Evolutionary conservation across 768 basidiomycete species (phyloP).

Genomic region (Tricholoma terreum): DNA sequence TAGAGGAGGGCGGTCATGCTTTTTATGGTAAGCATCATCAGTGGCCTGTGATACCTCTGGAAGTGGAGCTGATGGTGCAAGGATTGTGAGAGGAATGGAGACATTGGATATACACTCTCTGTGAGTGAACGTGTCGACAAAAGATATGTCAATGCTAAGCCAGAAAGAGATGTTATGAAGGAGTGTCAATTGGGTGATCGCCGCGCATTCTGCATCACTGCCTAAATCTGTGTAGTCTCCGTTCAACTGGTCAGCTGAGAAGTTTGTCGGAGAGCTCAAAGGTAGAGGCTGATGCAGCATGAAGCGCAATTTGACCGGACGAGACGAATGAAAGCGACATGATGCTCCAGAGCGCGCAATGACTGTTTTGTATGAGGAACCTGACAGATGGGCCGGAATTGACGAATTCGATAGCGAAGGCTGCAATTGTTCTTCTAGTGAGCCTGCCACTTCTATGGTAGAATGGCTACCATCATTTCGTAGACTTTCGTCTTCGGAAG

Average conservation of each 20-base stretch:
- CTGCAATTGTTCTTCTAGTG: conserved; percentile 26
- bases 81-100: conserved; percentile 64
- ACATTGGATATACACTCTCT: conserved; percentile 66
- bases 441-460: conserved; percentile 17
- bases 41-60: conserved; percentile 72
- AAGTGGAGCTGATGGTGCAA: conserved; percentile 75
- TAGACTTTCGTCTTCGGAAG: conserved; percentile 12
- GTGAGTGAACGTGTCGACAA: conserved; percentile 66
- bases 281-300: conserved; percentile 67
- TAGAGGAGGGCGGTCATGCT: conserved; percentile 78
- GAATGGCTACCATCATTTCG: conserved; percentile 25
- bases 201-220: conserved; percentile 62
- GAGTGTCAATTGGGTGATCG: conserved; percentile 78
- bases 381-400: conserved; percentile 35
- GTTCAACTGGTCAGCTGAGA: conserved; percentile 40
- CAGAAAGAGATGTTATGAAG: conserved; percentile 82
- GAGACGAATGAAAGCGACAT: conserved; percentile 81
- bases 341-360: conserved; percentile 88
- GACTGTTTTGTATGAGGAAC: conserved; percentile 47
- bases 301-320: conserved; percentile 74
- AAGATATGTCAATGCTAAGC: conserved; percentile 70
- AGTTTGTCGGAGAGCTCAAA: conserved; percentile 46
- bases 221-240: conserved; percentile 47
- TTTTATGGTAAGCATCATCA: conserved; percentile 80
- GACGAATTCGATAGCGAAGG: conserved; percentile 40